Base-by-base conservation (phyloP, 306 rosid genomes). In the Prunus mongolica region DNA sequence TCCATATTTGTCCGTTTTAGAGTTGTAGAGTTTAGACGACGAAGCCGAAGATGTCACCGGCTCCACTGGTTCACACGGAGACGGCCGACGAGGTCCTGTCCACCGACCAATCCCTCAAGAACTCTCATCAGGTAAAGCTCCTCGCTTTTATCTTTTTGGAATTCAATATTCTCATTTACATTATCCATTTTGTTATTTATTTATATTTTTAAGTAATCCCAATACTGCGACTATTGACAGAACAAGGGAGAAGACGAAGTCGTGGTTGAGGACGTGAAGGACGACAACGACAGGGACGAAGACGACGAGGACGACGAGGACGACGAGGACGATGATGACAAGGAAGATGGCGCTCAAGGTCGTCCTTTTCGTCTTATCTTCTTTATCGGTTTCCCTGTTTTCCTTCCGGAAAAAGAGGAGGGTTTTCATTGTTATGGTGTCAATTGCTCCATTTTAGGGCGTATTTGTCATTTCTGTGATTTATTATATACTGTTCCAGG, bases 261-360 rank as follows among this genome's bases (percentile, higher is more conserved):
- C 16, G 77, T 88, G 55, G 87, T 92, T 5, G 96, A 92, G 86
- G 97, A 92, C 50, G 91, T 89, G 25, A 92, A 89, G 78, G 93
- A 89, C 11, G 92, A 88, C 55, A 67, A 86, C 7, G 88, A 88
- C 6, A 86, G 88, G 0, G 89, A 65, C 1, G 93, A 86, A 0
- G 90, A 82, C 0, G 92, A 82, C 0, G 93, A 88, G 0, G 93
- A 90, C 0, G 97, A 91, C 0, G 91, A 89, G 0, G 96, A 87
- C 0, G 93, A 88, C 0, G 92, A 84, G 3, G 83, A 76, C 0
- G 84, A 80, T 0, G 87, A 89, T 22, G 90, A 88, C 54, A 79
- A 90, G 76, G 96, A 89, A 54, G 97, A 88, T 0, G 91, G 85
- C 2, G 83, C 78, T 46, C 87, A 46, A 85, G 97, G 97, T 92